phyloP scores from a whole-genome alignment of 345 rosid genomes.

The Brassica rapa region DNA sequence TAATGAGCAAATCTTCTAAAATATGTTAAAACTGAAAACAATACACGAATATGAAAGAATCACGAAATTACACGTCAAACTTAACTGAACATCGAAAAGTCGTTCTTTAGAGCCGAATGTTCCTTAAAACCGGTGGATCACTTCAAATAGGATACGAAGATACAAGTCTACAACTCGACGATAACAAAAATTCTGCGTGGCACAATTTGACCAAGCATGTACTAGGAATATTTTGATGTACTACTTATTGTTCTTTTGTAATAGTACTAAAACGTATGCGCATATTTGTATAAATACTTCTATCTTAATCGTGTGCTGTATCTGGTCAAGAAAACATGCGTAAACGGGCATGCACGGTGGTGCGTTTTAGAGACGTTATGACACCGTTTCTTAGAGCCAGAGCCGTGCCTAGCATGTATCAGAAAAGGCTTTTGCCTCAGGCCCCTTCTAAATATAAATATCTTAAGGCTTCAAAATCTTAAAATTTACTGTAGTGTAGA shows the following conservation, averaged over 20 bases:
- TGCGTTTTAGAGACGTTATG: conserved; percentile 32
- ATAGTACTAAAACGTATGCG: conserved; percentile 1
- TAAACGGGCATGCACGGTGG: conserved; percentile 26
- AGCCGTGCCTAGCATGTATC: no score
- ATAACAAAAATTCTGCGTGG: conserved; percentile 16
- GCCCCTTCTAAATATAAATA: no score
- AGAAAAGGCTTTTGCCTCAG: no score
- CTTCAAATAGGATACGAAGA: conserved; percentile 13
- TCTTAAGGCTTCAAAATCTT: no score
- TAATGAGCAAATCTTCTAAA: neutral
- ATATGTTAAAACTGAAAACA: neutral
- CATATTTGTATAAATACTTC: neutral
- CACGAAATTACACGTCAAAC: neutral
- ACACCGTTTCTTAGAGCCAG: no score
- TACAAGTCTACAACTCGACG: neutral
- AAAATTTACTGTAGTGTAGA: no score
- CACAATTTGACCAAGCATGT: neutral
- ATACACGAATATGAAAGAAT: conserved; percentile 9
- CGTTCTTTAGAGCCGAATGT: conserved; percentile 7
- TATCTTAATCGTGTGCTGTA: conserved; percentile 5
- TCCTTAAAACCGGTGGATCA: conserved; percentile 10
- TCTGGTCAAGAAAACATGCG: conserved; percentile 32
- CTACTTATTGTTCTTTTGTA: neutral
- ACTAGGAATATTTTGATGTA: neutral
- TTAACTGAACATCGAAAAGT: neutral